Evolutionary conservation across 2,329 filamentous ascomycete species (phyloP).

Genomic region (Catunica adiposa): DNA sequence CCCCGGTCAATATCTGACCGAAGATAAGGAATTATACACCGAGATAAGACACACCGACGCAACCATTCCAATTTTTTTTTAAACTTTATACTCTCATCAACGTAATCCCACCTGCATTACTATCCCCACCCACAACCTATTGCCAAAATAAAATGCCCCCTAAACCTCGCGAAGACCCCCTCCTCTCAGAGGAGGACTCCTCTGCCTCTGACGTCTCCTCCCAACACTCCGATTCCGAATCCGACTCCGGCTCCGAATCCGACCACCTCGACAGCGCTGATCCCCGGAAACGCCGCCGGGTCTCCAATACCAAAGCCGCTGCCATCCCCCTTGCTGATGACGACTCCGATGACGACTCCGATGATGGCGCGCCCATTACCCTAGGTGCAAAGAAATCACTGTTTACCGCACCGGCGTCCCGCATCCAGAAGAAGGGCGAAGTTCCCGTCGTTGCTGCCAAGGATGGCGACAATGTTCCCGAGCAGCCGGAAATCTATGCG

Average conservation of each 20-base stretch:
- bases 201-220: conserved; percentile 6
- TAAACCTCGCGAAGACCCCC: neutral
- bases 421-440: conserved; percentile 29
- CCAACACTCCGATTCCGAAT: conserved; percentile 1
- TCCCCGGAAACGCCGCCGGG: conserved; percentile 29
- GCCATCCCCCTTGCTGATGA: conserved; percentile 18
- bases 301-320: conserved; percentile 14
- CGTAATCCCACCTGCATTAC: neutral
- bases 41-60: neutral
- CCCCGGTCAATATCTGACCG: neutral
- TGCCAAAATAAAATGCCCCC: neutral
- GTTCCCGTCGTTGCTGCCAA: conserved; percentile 11
- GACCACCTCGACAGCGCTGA: conserved; percentile 31
- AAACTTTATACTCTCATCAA: neutral
- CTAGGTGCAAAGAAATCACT: conserved; percentile 21
- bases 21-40: neutral
- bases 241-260: conserved; percentile 24
- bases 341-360: conserved; percentile 16
- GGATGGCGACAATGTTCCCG: neutral
- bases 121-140: neutral
- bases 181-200: neutral
- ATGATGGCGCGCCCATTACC: conserved; percentile 16
- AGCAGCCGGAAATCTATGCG: conserved; percentile 15
- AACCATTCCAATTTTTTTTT: neutral
- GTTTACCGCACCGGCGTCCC: conserved; percentile 32